These are phyloP conservation scores for Lasiodiplodia citricola DNA, from an alignment of 2,329 filamentous ascomycete species.

Conservation along the genomic window DNA sequence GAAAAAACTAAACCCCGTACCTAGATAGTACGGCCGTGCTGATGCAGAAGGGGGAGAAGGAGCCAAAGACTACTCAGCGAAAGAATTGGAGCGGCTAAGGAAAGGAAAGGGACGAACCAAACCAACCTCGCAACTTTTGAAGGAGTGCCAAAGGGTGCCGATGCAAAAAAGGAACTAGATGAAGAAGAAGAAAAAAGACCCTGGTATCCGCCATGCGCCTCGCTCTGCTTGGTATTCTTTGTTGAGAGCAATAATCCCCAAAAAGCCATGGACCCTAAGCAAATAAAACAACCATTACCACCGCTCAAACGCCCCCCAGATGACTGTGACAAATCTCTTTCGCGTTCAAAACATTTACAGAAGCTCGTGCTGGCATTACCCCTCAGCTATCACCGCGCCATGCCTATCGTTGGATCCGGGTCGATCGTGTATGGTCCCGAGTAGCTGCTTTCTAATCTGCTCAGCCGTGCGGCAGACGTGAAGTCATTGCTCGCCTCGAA, in stretches of 20 bases:
- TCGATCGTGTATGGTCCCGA: constrained; percentile 16
- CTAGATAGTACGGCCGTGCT: constrained; percentile 6
- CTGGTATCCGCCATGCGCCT: constrained; percentile 22
- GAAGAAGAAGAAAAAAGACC: constrained; percentile 6
- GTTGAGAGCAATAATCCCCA: constrained; percentile 22
- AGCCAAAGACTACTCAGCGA: not conserved
- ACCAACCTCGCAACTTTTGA: constrained; percentile 16
- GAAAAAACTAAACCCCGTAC: constrained; percentile 24
- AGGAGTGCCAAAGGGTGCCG: constrained; percentile 4
- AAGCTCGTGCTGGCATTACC: constrained; percentile 25
- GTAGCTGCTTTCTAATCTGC: constrained; percentile 74
- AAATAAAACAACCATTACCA: constrained; percentile 16
- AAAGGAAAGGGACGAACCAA: not conserved
- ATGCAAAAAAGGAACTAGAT: constrained; percentile 4
- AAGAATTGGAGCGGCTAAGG: constrained; percentile 8
- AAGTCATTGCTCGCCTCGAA: constrained; percentile 91
- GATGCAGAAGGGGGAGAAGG: not conserved
- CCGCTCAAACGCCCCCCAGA: constrained; percentile 21
- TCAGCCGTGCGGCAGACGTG: constrained; percentile 84
- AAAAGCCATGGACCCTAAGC: not conserved
- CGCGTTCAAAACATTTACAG: constrained; percentile 25
- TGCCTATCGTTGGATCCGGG: constrained; percentile 1
- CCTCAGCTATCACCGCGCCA: constrained; percentile 14
- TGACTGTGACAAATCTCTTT: constrained; percentile 25
- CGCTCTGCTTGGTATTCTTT: constrained; percentile 22